Evolutionary conservation across 2,329 filamentous ascomycete genomes (phyloP), one percentile per base, ranked within the genome.

Genomic region (Pleomassaria siparia): DNA sequence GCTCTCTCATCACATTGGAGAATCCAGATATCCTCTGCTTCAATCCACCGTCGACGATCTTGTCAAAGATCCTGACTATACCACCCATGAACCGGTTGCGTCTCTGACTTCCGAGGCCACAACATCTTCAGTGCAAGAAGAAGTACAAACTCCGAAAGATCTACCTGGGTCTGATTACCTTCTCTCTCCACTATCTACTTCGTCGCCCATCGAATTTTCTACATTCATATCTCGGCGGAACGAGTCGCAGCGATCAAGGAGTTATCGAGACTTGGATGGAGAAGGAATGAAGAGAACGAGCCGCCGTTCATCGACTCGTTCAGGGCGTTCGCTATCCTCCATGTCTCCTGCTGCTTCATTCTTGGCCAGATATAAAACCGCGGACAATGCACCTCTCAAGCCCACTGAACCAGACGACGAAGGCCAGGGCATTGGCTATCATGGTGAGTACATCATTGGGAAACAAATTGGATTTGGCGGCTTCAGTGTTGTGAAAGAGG

Each of bases 401-500:
- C 43, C 71, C 61, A 53, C 71, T 4, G 75, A 83, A 49, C 83
- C 82, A 11, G 84, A 87, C 60, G 82, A 85, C 40, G 84, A 87
- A 71, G 84, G 84, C 2, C 83, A 87, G 62, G 80, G 84, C 50
- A 80, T 87, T 39, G 84, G 83, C 33, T 77, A 76, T 39, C 60
- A 74, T 33, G 72, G 79, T 43, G 81, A 85, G 53, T 87, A 86
- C 64, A 81, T 87, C 25, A 80, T 87, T 43, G 84, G 84, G 40
- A 83, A 84, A 54, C 79, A 83, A 50, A 82, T 87, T 49, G 84
- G 82, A 2, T 81, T 76, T 52, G 84, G 84, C 21, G 84, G 84
- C 3, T 87, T 87, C 65, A 85, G 83, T 53, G 75, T 81, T 1
- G 82, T 87, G 26, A 86, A 85, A 59, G 84, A 87, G 67, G 83